A percentile compares a stretch with the other conserved stretches of the same genome.
Evolutionary conservation across 495 filamentous ascomycete genomes (phyloP).

Genomic region (Penicillium goetzii): DNA sequence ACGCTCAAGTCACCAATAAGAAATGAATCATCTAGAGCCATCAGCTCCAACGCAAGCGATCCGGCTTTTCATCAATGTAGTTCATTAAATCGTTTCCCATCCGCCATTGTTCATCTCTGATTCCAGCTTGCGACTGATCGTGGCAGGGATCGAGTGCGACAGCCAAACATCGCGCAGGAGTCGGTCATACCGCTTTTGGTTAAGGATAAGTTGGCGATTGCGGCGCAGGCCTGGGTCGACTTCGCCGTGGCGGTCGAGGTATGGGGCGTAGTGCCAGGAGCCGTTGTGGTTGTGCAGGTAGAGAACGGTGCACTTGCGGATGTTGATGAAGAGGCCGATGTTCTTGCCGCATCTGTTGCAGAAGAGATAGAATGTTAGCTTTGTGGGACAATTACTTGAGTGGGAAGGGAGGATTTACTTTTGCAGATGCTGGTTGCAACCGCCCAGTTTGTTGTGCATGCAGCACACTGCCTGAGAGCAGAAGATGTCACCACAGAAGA

Average conservation of each 20-base stretch:
- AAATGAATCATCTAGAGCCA: conserved; percentile 6
- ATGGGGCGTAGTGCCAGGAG: conserved; percentile 84
- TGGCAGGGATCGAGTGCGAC: conserved; percentile 81
- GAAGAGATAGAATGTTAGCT: conserved; percentile 18
- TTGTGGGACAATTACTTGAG: neutral
- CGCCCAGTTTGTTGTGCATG: conserved; percentile 72
- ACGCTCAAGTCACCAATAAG: neutral
- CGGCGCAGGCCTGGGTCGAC: conserved; percentile 83
- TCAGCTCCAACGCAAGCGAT: conserved; percentile 5
- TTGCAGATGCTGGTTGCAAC: conserved; percentile 84
- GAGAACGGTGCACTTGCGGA: conserved; percentile 88
- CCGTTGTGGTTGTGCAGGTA: conserved; percentile 82
- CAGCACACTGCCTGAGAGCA: conserved; percentile 95
- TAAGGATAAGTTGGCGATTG: conserved; percentile 83
- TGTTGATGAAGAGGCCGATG: conserved; percentile 91
- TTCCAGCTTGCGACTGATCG: conserved; percentile 86
- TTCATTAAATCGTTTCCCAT: conserved; percentile 82
- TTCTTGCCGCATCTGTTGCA: conserved; percentile 76
- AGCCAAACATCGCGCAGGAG: conserved; percentile 87
- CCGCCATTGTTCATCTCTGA: conserved; percentile 94
- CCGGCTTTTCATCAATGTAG: conserved; percentile 12
- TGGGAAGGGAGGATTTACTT: conserved; percentile 60
- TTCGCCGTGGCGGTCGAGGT: conserved; percentile 94
- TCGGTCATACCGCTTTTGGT: conserved; percentile 89
- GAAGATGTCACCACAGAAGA: conserved; percentile 95